These are phyloP conservation scores for Saksenaea vasiformis DNA, from an alignment of 371 early-diverging fungal species.

Conservation along the genomic window DNA sequence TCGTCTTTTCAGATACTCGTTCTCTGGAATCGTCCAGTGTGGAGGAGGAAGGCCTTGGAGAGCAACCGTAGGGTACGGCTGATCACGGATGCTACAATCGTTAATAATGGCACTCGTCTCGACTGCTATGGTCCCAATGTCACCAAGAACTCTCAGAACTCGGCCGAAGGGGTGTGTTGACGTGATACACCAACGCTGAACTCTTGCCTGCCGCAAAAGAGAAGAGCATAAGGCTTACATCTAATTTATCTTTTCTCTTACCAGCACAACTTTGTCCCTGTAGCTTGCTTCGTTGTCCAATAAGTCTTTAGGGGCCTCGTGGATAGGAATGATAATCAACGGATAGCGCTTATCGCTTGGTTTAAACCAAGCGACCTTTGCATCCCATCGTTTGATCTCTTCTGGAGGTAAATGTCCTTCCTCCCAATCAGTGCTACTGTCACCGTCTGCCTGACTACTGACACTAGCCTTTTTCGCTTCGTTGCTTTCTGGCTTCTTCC, in stretches of 20 bases:
- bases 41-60: conserved; percentile 51
- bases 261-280: conserved; percentile 13
- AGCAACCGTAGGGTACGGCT: conserved; percentile 48
- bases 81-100: conserved; percentile 37
- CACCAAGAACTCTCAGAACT: conserved; percentile 48
- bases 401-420: conserved; percentile 3
- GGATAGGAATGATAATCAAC: conserved; percentile 52
- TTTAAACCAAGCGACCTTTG: conserved; percentile 56
- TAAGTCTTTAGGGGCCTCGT: conserved; percentile 43
- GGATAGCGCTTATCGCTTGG: conserved; percentile 69
- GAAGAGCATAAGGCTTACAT: background rate
- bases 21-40: conserved; percentile 62
- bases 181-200: conserved; percentile 55
- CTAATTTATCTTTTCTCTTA: conserved; percentile 3
- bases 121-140: conserved; percentile 51
- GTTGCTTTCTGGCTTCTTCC: background rate
- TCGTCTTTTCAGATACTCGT: conserved; percentile 58
- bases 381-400: conserved; percentile 3
- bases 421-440: conserved; percentile 17
- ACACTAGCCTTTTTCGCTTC: background rate
- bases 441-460: conserved; percentile 1
- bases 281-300: conserved; percentile 24
- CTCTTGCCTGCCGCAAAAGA: conserved; percentile 20
- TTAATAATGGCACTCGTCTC: conserved; percentile 60
- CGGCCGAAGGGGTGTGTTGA: conserved; percentile 53